Evolutionary conservation across 805 yeast genomes (phyloP).

Genomic region (Ogataea ganodermae): DNA sequence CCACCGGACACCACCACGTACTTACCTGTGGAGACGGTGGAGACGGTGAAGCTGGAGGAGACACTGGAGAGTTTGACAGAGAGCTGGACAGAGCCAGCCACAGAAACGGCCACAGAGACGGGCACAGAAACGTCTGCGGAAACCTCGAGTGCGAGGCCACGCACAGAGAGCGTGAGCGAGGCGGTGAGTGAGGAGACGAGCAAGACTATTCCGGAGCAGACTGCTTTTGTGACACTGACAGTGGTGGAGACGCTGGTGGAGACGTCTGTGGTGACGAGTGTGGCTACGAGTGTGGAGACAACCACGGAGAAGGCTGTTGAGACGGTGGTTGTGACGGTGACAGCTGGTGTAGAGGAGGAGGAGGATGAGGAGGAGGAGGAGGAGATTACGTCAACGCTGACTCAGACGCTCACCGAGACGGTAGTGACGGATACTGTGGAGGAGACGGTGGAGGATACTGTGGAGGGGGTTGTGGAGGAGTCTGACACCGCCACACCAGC

Average conservation of each 20-base stretch:
- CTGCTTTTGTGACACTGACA: not conserved
- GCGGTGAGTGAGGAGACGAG: too few relatives aligned
- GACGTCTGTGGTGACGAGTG: slow-evolving; percentile 1
- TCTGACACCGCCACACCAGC: not conserved
- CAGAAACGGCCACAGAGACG: not conserved
- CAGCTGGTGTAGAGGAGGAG: not conserved
- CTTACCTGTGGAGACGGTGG: slow-evolving; percentile 12
- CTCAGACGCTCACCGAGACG: not conserved
- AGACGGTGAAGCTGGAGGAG: not conserved
- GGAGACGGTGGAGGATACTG: not conserved
- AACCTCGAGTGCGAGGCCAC: slow-evolving; percentile 2
- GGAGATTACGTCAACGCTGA: not conserved
- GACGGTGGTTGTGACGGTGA: slow-evolving; percentile 5
- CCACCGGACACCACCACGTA: slow-evolving; percentile 24
- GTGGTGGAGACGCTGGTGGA: slow-evolving; percentile 10
- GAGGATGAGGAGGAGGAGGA: slow-evolving; percentile 5
- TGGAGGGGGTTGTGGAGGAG: too few relatives aligned
- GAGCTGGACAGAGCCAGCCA: not conserved
- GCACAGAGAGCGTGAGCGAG: not conserved
- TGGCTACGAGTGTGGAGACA: slow-evolving; percentile 6
- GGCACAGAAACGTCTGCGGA: not conserved
- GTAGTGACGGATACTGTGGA: not conserved
- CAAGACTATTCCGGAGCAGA: not conserved
- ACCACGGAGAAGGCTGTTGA: slow-evolving; percentile 9
- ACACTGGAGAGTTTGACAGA: too few relatives aligned